These are phyloP conservation scores for Calcarisporium arbuscula DNA, from an alignment of 2,329 filamentous ascomycete genomes.

Conservation along the genomic window DNA sequence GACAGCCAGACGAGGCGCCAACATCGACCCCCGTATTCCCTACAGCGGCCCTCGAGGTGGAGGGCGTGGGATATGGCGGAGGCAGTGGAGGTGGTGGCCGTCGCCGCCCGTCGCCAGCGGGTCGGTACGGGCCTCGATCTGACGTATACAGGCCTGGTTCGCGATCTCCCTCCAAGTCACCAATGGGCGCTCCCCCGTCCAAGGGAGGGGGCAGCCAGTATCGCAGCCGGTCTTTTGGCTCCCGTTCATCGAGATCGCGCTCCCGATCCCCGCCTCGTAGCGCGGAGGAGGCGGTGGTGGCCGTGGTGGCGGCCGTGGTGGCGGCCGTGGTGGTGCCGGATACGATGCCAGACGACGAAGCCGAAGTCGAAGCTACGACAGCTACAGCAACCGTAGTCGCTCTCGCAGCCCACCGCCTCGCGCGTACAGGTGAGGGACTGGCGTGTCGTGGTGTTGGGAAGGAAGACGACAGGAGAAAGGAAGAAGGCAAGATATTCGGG, in stretches of 20 bases:
- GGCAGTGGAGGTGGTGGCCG: constrained; percentile 31
- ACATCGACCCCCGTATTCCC: constrained; percentile 44
- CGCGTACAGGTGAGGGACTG: too few relatives aligned
- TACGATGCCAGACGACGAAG: constrained; percentile 35
- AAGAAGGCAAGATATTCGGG: too few relatives aligned
- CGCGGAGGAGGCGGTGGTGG: constrained; percentile 13
- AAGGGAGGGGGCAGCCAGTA: constrained; percentile 28
- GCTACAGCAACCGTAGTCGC: constrained; percentile 31
- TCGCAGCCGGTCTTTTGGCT: constrained; percentile 37
- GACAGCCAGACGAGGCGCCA: constrained; percentile 55
- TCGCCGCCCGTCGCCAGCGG: constrained; percentile 26
- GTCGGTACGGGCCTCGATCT: constrained; percentile 35
- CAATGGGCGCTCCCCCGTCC: constrained; percentile 32
- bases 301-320: constrained; percentile 7
- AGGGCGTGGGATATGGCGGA: constrained; percentile 26
- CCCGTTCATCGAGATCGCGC: constrained; percentile 43
- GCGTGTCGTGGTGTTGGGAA: too few relatives aligned
- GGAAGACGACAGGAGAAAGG: too few relatives aligned
- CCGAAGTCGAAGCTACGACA: constrained; percentile 41
- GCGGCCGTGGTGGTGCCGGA: constrained; percentile 24
- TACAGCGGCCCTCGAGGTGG: constrained; percentile 24
- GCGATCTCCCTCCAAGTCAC: constrained; percentile 38
- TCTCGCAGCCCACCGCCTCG: too few relatives aligned
- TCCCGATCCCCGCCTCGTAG: constrained; percentile 34
- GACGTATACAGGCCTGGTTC: constrained; percentile 60